Conservation (phyloP, 1,284 basidiomycete genomes). For the Apiotrichum sp. region DNA sequence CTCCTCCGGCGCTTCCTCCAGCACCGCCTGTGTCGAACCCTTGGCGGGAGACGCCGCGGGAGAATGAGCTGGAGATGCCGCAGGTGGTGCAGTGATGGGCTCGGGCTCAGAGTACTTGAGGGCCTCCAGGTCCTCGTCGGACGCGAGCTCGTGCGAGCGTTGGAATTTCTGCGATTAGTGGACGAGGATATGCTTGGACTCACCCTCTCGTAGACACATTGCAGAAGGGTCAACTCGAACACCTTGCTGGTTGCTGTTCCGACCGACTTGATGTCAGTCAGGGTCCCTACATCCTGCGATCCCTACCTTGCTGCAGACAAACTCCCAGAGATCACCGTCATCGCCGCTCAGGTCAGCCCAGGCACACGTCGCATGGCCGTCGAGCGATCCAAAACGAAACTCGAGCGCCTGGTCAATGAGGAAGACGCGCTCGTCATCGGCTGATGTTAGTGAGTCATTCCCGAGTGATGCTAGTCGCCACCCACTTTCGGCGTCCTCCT, state of each 20-base stretch:
- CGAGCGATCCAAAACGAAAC: slow-evolving; percentile 68
- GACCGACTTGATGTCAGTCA: slow-evolving; percentile 45
- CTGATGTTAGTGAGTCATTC: slow-evolving; percentile 49
- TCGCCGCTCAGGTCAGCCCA: slow-evolving; percentile 74
- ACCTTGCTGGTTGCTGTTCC: slow-evolving; percentile 76
- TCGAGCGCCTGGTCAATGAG: slow-evolving; percentile 82
- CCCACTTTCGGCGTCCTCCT: slow-evolving; percentile 92
- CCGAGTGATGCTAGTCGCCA: slow-evolving; percentile 17
- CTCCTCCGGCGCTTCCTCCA: slow-evolving; percentile 49
- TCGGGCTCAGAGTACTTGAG: slow-evolving; percentile 53
- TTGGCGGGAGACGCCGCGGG: slow-evolving; percentile 1
- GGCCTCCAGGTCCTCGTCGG: slow-evolving; percentile 63
- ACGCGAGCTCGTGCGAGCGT: slow-evolving; percentile 61
- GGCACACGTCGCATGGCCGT: slow-evolving; percentile 73
- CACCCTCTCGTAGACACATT: slow-evolving; percentile 77
- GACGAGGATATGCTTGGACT: slow-evolving; percentile 10
- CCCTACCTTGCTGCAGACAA: slow-evolving; percentile 43
- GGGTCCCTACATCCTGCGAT: neutral
- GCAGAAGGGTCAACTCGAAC: slow-evolving; percentile 88
- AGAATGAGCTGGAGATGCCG: neutral
- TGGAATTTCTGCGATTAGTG: slow-evolving; percentile 61
- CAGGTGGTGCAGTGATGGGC: slow-evolving; percentile 2
- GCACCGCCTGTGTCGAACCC: neutral
- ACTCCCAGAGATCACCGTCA: slow-evolving; percentile 47
- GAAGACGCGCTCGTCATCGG: slow-evolving; percentile 86